Conservation (phyloP, 1,284 basidiomycete genomes). For the Heliocybe sulcata region DNA sequence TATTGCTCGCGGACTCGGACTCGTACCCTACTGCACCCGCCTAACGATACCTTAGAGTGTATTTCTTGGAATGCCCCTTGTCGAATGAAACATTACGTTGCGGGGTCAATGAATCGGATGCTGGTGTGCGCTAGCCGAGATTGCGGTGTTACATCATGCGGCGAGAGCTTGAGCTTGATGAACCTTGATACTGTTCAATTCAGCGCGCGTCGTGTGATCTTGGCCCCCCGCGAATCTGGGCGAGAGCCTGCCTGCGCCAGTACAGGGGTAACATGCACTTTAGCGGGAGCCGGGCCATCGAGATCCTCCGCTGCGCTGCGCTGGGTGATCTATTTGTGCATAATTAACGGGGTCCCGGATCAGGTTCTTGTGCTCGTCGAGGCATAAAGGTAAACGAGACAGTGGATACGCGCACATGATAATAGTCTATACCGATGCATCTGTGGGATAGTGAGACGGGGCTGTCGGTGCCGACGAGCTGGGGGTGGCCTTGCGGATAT, state of each 20-base stretch:
- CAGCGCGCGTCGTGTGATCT: neutral
- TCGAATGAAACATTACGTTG: neutral
- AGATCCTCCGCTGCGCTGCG: neutral
- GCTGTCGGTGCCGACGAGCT: neutral
- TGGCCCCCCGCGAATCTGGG: neutral
- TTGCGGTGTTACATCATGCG: neutral
- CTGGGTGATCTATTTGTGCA: neutral
- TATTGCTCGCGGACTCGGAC: too few relatives aligned
- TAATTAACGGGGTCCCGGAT: neutral
- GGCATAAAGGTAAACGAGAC: too few relatives aligned
- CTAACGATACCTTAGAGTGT: neutral
- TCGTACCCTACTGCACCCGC: neutral
- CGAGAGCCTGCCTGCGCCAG: neutral
- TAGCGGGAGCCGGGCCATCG: neutral
- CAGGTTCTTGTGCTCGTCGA: neutral
- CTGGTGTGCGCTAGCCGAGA: neutral
- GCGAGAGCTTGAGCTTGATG: neutral
- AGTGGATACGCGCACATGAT: too few relatives aligned
- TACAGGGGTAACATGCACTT: neutral
- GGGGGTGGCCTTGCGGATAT: slow-evolving; percentile 21
- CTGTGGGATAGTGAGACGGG: neutral
- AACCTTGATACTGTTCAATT: neutral
- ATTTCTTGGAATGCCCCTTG: neutral
- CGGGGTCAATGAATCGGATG: neutral
- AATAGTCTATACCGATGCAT: neutral